Base-by-base conservation (phyloP, 805 yeast genomes). In the Torulaspora delbrueckii region DNA sequence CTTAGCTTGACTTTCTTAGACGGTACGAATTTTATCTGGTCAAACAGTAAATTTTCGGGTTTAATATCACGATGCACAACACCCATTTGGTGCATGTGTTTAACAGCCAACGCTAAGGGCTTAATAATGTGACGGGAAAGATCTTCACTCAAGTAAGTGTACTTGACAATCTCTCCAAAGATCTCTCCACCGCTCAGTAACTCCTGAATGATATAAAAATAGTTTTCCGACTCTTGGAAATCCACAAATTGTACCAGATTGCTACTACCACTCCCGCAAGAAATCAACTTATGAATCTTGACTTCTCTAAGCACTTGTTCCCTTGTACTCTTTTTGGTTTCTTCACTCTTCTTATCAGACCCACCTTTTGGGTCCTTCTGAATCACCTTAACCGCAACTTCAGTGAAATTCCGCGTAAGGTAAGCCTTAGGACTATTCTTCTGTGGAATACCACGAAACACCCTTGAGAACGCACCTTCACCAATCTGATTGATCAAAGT, bases 21-120 rank as follows among this genome's bases (percentile, higher is more conserved):
- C 9, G 86, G 81, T 3, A 70, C 62, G 40, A 70, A 67, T 4
- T 73, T 79, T 45, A 83, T 80, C 9, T 84, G 82, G 45, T 75
- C 75, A 63, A 74, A 86, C 31, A 86, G 69, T 37, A 86, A 65
- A 57, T 86, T 86, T 58, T 86, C 95, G 0, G 95, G 91, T 60
- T 86, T 86, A 50, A 86, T 78, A 63, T 86, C 95, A 52, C 95
- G 71, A 66, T 86, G 95, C 27, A 85, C 95, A 42, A 86, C 78
- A 5, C 93, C 93, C 40, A 80, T 77, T 45, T 77, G 79, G 63
- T 86, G 95, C 55, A 86, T 63, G 62, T 84, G 85, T 56, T 78
- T 70, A 22, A 86, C 71, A 1, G 88, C 85, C 23, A 74, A 64
- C 2, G 82, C 81, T 28, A 84, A 76, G 59, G 84, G 89, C 26